A percentile compares a stretch with the other conserved stretches of the same genome.
Conservation (phyloP, 1,139 yeast species). For the Geotrichum citri-aurantii region DNA sequence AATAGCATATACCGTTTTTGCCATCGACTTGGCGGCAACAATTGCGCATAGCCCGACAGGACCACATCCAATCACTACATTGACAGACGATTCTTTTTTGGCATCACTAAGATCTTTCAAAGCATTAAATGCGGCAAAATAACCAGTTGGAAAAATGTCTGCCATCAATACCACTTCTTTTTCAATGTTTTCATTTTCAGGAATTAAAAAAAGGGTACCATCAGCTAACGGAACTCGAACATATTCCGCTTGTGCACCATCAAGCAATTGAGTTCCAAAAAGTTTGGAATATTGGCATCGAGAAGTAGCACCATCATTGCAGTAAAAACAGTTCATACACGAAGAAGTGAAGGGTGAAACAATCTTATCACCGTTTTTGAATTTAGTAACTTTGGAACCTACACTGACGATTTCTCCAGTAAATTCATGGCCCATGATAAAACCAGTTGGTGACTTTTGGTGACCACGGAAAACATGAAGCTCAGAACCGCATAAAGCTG, state of each 20-base stretch:
- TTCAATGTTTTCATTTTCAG: slow-evolving; percentile 38
- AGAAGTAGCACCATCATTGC: slow-evolving; percentile 48
- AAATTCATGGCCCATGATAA: slow-evolving; percentile 73
- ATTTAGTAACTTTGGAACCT: slow-evolving; percentile 53
- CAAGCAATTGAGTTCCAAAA: slow-evolving; percentile 50
- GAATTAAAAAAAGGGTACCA: slow-evolving; percentile 44
- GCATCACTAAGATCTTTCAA: slow-evolving; percentile 36
- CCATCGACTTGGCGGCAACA: slow-evolving; percentile 43
- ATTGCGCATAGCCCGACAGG: slow-evolving; percentile 61
- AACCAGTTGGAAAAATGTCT: slow-evolving; percentile 63
- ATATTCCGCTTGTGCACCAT: slow-evolving; percentile 59
- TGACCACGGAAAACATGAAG: slow-evolving; percentile 57
- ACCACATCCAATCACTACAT: slow-evolving; percentile 54
- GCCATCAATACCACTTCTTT: slow-evolving; percentile 54
- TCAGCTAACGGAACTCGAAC: slow-evolving; percentile 55
- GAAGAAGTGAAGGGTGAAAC: slow-evolving; percentile 54
- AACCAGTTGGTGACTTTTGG: slow-evolving; percentile 44
- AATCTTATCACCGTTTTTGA: slow-evolving; percentile 71
- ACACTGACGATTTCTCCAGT: slow-evolving; percentile 65
- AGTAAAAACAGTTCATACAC: slow-evolving; percentile 54
- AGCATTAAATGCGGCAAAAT: slow-evolving; percentile 51
- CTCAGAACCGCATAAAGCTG: slow-evolving; percentile 60
- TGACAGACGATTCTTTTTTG: slow-evolving; percentile 28
- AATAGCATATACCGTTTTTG: slow-evolving; percentile 45
- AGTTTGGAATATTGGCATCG: slow-evolving; percentile 49